A percentile compares a stretch with the other conserved stretches of the same genome.
Conservation (phyloP, 2,329 filamentous ascomycete genomes). For the Talaromyces sp. region DNA sequence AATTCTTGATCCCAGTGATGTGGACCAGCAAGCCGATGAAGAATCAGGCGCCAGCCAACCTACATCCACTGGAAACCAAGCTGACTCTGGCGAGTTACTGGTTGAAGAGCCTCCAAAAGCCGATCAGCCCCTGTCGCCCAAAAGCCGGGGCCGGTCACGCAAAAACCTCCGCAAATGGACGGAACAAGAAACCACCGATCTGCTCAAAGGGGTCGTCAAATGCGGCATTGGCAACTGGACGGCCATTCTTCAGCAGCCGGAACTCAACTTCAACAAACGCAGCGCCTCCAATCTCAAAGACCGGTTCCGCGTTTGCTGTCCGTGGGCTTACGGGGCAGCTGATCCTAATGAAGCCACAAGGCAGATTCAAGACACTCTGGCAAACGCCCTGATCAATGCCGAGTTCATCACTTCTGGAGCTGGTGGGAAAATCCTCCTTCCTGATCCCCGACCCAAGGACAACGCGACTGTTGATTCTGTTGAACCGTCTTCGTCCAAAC, state of each 20-base stretch:
- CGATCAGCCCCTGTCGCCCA: constrained; percentile 25
- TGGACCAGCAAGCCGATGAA: constrained; percentile 14
- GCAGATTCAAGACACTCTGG: constrained; percentile 31
- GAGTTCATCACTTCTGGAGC: constrained; percentile 21
- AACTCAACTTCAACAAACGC: constrained; percentile 53
- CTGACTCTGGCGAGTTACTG: background rate
- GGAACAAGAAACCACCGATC: constrained; percentile 55
- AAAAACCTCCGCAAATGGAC: constrained; percentile 54
- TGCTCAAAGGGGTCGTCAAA: constrained; percentile 55
- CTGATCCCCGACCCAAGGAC: constrained; percentile 19
- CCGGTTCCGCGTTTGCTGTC: constrained; percentile 53
- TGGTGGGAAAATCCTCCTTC: constrained; percentile 21
- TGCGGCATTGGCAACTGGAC: constrained; percentile 64
- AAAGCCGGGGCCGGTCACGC: constrained; percentile 35
- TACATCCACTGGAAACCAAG: background rate
- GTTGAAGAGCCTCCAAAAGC: background rate
- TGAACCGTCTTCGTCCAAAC: constrained; percentile 7
- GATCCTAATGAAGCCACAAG: constrained; percentile 33
- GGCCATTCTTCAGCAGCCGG: constrained; percentile 53
- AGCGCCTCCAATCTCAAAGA: constrained; percentile 62
- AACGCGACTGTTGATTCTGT: constrained; percentile 9
- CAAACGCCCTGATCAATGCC: constrained; percentile 27
- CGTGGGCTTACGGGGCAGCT: constrained; percentile 40
- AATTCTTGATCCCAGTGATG: constrained; percentile 23
- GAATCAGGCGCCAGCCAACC: background rate